Base-by-base conservation (phyloP, 495 filamentous ascomycete species). In the Podospora appendiculata region DNA sequence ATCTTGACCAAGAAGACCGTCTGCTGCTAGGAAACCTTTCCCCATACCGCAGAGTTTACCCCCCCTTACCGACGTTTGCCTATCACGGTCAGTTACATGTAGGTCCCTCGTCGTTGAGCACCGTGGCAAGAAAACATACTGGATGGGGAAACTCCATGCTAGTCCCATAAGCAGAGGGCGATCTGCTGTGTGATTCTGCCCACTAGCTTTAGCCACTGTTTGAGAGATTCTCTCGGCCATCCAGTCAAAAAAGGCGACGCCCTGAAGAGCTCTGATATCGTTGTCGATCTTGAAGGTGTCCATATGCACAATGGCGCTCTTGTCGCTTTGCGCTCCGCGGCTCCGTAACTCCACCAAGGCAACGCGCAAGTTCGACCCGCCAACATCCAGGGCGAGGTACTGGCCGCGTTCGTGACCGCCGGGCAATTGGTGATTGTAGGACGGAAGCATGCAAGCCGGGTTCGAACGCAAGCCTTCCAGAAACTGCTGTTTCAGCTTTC, bases 111-210 rank as follows among this genome's bases (percentile, higher is more conserved):
- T 25, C 25, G 25, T 25, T 25, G 25, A 25, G 25, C 25, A 5
- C 25, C 25, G 25, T 25, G 25, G 25, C 25, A 25, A 35, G 32
- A 47, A 32, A 57, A 76, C 73, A 67, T 74, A 90, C 87, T 86
- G 82, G 45, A 95, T 89, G 12, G 89, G 89, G 61, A 95, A 95
- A 67, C 87, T 90, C 76, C 89, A 95, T 8, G 89, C 86, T 40
- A 95, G 76, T 0, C 88, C 88, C 72, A 92, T 67, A 2, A 74
- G 70, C 52, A 78, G 62, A 11, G 65, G 64, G 16, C 68, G 56
- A 13, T 60, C 60, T 0, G 56, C 54, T 14, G 54, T 57, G 56
- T 58, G 54, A n/a, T 64, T 60, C 13, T 52, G 52, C 19, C 65
- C 60, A 35, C 59, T 58, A 7, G 69, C 66, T 40, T 67, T 69